A percentile compares a stretch with the other conserved stretches of the same genome.
Conservation (phyloP, 306 rosid species). For the Vicia villosa region DNA sequence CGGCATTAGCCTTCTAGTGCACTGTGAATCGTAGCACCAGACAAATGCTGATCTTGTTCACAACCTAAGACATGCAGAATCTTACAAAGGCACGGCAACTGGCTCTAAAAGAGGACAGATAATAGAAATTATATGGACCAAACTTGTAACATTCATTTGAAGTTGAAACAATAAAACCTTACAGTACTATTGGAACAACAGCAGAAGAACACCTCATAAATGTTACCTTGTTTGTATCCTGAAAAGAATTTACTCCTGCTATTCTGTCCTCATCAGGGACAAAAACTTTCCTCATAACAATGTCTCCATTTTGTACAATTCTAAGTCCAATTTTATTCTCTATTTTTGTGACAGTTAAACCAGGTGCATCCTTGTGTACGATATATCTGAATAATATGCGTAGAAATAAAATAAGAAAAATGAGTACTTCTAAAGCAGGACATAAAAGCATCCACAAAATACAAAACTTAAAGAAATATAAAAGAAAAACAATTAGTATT, state of each 20-base stretch:
- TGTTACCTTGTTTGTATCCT: conserved; percentile 84
- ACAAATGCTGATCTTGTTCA: no score
- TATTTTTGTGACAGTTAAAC: conserved; percentile 74
- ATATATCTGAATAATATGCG: conserved; percentile 57
- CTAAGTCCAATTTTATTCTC: conserved; percentile 89
- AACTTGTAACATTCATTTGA: not conserved
- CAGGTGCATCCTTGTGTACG: conserved; percentile 79
- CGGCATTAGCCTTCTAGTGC: no score
- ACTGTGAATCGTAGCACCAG: no score
- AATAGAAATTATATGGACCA: conserved; percentile 11
- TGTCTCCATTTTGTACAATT: conserved; percentile 93
- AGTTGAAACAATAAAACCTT: not conserved
- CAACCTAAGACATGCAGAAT: no score
- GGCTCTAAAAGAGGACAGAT: no score
- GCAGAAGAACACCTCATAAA: conserved; percentile 8
- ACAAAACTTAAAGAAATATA: not conserved
- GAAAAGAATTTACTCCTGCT: conserved; percentile 79
- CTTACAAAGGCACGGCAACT: no score
- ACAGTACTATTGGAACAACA: not conserved
- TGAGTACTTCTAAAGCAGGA: conserved; percentile 23
- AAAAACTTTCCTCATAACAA: conserved; percentile 67
- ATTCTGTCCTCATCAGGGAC: conserved; percentile 79
- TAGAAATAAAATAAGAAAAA: conserved; percentile 2
- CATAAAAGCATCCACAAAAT: conserved; percentile 6
- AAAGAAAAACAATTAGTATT: not conserved